Percentiles rank a stretch among this genome's conserved stretches.
These are phyloP conservation scores for Yamadazyma olivae DNA, from an alignment of 805 yeast species.

Conservation along the genomic window DNA sequence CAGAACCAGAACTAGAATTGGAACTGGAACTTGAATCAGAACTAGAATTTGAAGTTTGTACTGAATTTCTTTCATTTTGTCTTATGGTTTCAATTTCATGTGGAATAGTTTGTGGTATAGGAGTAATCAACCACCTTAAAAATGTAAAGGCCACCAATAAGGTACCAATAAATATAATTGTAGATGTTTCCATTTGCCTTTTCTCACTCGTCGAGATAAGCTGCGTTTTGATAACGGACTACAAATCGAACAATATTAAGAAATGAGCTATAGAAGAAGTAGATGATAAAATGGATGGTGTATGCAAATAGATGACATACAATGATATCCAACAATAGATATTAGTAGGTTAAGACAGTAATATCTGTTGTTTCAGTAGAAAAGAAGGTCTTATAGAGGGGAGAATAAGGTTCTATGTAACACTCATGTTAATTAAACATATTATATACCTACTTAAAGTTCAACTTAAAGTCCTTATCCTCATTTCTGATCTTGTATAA, in stretches of 20 bases:
- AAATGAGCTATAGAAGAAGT: too few relatives aligned
- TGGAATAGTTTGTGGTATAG: slow-evolving; percentile 45
- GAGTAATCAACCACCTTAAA: slow-evolving; percentile 63
- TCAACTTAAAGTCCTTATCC: slow-evolving; percentile 40
- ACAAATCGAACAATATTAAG: too few relatives aligned
- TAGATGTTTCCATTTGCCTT: slow-evolving; percentile 57
- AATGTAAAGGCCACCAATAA: slow-evolving; percentile 54
- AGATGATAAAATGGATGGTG: too few relatives aligned
- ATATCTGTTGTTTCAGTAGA: too few relatives aligned
- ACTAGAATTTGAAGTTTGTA: slow-evolving; percentile 11
- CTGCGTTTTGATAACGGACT: too few relatives aligned
- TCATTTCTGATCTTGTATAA: slow-evolving; percentile 81
- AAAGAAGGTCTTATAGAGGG: too few relatives aligned
- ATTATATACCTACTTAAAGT: slow-evolving; percentile 37
- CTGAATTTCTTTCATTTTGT: slow-evolving; percentile 7
- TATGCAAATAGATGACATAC: too few relatives aligned
- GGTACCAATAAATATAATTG: slow-evolving; percentile 47
- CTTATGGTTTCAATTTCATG: slow-evolving; percentile 14
- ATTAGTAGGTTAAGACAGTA: too few relatives aligned
- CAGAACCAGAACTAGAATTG: slow-evolving; percentile 9
- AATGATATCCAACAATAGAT: too few relatives aligned
- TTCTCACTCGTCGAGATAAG: too few relatives aligned
- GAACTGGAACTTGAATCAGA: slow-evolving; percentile 9
- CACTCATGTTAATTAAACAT: too few relatives aligned
- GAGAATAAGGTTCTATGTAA: too few relatives aligned